A percentile compares a stretch with the other conserved stretches of the same genome.
These are phyloP conservation scores for Cercospora sp. DNA, from an alignment of 2,329 filamentous ascomycete genomes.

Conservation along the genomic window DNA sequence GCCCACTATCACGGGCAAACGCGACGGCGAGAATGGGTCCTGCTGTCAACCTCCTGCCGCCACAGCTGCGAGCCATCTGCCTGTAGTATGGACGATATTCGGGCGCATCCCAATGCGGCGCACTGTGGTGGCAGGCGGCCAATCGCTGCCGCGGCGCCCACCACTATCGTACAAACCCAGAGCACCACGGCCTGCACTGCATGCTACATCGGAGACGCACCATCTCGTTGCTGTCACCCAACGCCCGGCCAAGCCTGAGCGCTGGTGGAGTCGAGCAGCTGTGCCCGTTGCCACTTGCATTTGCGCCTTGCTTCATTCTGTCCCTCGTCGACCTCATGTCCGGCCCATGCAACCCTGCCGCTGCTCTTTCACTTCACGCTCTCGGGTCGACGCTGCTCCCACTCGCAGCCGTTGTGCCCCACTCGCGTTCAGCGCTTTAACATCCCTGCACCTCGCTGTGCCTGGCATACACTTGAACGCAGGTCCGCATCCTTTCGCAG, in stretches of 20 bases:
- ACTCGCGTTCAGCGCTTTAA: constrained; percentile 15
- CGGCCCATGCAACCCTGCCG: background rate
- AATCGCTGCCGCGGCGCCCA: background rate
- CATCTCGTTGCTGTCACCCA: constrained; percentile 20
- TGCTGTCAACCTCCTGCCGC: constrained; percentile 3
- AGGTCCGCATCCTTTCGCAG: constrained; percentile 10
- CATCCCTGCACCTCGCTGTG: constrained; percentile 13
- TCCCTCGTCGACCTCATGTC: background rate
- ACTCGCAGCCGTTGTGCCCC: constrained; percentile 25
- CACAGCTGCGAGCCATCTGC: background rate
- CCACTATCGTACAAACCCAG: constrained; percentile 12
- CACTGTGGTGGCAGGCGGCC: background rate
- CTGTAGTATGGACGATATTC: constrained; percentile 7
- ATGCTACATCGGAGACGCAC: constrained; percentile 7
- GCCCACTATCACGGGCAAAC: background rate
- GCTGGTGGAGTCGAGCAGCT: background rate
- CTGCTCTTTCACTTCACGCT: constrained; percentile 2
- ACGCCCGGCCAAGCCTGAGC: constrained; percentile 5
- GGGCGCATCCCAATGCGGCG: constrained; percentile 3
- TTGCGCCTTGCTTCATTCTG: constrained; percentile 18
- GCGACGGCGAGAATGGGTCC: background rate
- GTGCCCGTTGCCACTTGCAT: constrained; percentile 4
- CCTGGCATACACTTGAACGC: constrained; percentile 10
- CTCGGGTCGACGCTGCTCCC: constrained; percentile 21
- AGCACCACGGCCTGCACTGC: constrained; percentile 3